Percentiles rank a stretch among this genome's conserved stretches.
Conservation (phyloP, 768 basidiomycete genomes). For the Boletus rubroflammeus region DNA sequence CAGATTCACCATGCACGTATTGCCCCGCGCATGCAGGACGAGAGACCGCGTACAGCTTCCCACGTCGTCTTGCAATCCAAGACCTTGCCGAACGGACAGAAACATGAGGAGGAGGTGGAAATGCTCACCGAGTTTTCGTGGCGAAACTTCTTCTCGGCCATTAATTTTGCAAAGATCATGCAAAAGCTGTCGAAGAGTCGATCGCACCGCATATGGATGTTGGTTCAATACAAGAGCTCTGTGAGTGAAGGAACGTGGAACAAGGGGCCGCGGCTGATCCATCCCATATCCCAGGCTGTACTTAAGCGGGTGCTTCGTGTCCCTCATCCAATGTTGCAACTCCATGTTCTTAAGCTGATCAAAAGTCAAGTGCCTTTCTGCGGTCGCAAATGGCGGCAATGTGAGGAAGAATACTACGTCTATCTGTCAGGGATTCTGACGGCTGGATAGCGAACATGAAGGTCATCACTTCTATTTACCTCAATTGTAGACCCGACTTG, state of each 20-base stretch:
- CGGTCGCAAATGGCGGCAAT: conserved; percentile 96
- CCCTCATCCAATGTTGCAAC: conserved; percentile 88
- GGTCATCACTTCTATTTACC: conserved; percentile 96
- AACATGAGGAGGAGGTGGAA: conserved; percentile 84
- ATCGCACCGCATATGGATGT: conserved; percentile 91
- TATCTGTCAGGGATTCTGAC: conserved; percentile 9
- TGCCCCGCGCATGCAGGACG: conserved; percentile 59
- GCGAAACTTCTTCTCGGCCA: conserved; percentile 95
- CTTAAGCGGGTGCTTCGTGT: conserved; percentile 93
- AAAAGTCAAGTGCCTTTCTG: conserved; percentile 99
- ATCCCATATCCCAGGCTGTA: conserved; percentile 63
- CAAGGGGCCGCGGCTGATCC: conserved; percentile 3
- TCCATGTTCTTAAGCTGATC: conserved; percentile 94
- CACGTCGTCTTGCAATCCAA: conserved; percentile 56
- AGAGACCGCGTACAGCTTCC: conserved; percentile 55
- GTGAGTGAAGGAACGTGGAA: conserved; percentile 43
- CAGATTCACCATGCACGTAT: conserved; percentile 70
- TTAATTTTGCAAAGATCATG: conserved; percentile 97
- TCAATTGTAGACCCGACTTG: conserved; percentile 94
- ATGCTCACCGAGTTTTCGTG: conserved; percentile 93
- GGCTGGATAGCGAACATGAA: conserved; percentile 89
- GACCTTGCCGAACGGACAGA: conserved; percentile 67
- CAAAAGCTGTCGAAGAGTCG: conserved; percentile 96
- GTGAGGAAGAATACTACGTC: conserved; percentile 42
- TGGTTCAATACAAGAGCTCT: conserved; percentile 97